Conservation (phyloP, 1,284 basidiomycete genomes). For the Leccinum griseonigrum region DNA sequence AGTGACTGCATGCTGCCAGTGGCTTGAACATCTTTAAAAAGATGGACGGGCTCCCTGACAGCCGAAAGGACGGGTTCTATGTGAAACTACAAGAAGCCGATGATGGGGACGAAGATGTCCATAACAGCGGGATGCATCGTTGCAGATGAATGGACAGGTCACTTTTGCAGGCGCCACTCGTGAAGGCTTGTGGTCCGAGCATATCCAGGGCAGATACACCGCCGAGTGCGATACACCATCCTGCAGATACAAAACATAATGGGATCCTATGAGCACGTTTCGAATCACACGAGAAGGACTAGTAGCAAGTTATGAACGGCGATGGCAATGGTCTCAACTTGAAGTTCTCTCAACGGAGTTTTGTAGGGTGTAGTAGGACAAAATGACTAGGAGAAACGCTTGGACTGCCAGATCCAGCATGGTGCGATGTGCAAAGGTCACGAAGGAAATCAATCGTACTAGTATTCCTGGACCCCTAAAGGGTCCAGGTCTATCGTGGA, state of each 20-base stretch:
- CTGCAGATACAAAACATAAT: constrained; percentile 45
- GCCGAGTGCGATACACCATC: constrained; percentile 73
- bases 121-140: constrained; percentile 61
- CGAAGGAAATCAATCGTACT: too few species aligned
- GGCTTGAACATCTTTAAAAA: constrained; percentile 57
- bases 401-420: too few species aligned
- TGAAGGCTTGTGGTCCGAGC: constrained; percentile 72
- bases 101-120: constrained; percentile 61
- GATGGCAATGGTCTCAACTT: too few species aligned
- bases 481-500: too few species aligned
- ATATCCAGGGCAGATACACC: constrained; percentile 78
- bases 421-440: too few species aligned
- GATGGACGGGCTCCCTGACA: constrained; percentile 55
- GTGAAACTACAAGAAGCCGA: constrained; percentile 59
- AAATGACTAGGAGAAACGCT: too few species aligned
- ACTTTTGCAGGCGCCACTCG: constrained; percentile 51
- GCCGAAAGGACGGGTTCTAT: constrained; percentile 56
- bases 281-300: constrained; percentile 36
- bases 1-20: constrained; percentile 68
- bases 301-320: constrained; percentile 74
- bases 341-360: too few species aligned
- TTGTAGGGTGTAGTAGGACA: too few species aligned
- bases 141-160: constrained; percentile 70
- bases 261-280: constrained; percentile 43
- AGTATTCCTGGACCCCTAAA: too few species aligned